phyloP scores from a whole-genome alignment of 805 yeast species.

The Sugiyamaella marilandica region DNA sequence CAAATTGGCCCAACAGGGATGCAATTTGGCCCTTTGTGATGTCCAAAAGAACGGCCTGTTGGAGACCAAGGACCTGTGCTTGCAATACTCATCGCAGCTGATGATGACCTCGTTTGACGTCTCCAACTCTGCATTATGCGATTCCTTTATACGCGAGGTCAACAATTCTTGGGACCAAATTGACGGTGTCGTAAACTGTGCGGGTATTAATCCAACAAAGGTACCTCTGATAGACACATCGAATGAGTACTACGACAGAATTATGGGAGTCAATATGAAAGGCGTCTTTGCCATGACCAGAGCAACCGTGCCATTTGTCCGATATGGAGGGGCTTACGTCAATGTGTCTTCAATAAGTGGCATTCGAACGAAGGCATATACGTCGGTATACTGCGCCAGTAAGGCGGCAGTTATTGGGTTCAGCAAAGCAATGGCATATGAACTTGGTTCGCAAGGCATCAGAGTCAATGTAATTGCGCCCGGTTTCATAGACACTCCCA shows the following conservation, averaged over 20 bases:
- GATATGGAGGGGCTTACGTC: background rate
- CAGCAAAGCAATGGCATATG: conserved; percentile 65
- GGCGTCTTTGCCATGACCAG: conserved; percentile 1
- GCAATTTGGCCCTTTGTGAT: background rate
- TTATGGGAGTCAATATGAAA: conserved; percentile 1
- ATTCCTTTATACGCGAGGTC: background rate
- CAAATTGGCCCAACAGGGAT: background rate
- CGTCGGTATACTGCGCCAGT: background rate
- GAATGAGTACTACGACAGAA: background rate
- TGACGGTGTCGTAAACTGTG: conserved; percentile 1
- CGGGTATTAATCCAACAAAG: background rate
- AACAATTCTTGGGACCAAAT: background rate
- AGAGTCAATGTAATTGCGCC: conserved; percentile 86
- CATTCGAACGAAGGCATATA: background rate
- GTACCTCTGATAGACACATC: background rate
- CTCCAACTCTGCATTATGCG: background rate
- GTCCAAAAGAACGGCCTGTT: background rate
- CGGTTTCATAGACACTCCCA: conserved; percentile 83
- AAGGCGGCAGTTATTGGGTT: background rate
- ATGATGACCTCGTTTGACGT: background rate
- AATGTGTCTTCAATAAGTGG: conserved; percentile 1
- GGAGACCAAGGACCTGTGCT: background rate
- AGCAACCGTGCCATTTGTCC: background rate
- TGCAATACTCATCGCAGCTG: too few relatives aligned
- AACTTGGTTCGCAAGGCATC: conserved; percentile 84